phyloP scores from a whole-genome alignment of 1,284 basidiomycete genomes.

The Trichosporon sp. region DNA sequence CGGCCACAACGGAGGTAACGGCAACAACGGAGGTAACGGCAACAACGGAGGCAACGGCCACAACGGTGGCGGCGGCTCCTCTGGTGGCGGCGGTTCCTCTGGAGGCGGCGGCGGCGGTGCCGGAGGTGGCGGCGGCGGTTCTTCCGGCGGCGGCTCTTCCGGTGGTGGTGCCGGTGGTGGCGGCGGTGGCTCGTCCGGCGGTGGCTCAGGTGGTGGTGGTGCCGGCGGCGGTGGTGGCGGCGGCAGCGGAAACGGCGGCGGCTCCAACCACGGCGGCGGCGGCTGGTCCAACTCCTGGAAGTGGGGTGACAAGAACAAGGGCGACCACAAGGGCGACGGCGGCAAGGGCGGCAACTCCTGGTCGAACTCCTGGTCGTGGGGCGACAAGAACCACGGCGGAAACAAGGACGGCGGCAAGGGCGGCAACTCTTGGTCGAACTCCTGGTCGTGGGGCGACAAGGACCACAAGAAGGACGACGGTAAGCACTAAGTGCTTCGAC shows the following conservation, averaged over 20 bases:
- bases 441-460: constrained; percentile 16
- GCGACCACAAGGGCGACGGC: constrained; percentile 11
- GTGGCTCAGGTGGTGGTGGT: background rate
- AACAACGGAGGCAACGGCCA: constrained; percentile 3
- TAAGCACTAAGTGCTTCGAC: background rate
- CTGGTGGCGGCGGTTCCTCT: background rate
- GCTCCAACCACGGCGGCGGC: background rate
- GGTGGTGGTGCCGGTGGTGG: constrained; percentile 11
- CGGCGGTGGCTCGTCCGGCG: background rate
- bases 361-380: constrained; percentile 18
- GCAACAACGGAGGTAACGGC: constrained; percentile 2
- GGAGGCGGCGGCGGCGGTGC: background rate
- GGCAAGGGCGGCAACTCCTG: background rate
- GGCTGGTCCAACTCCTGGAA: background rate
- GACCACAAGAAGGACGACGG: constrained; percentile 8
- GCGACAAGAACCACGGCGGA: constrained; percentile 6
- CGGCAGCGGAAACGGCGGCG: background rate
- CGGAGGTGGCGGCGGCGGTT: background rate
- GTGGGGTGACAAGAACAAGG: constrained; percentile 16
- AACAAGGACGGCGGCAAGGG: constrained; percentile 8
- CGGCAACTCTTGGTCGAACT: background rate
- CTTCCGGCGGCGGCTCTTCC: background rate
- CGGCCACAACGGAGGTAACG: background rate
- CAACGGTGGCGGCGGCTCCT: background rate
- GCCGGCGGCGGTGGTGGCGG: background rate